These are phyloP conservation scores for Nannochloropsis gaditana DNA, from an alignment of 108 stramenopile species.

Conservation along the genomic window DNA sequence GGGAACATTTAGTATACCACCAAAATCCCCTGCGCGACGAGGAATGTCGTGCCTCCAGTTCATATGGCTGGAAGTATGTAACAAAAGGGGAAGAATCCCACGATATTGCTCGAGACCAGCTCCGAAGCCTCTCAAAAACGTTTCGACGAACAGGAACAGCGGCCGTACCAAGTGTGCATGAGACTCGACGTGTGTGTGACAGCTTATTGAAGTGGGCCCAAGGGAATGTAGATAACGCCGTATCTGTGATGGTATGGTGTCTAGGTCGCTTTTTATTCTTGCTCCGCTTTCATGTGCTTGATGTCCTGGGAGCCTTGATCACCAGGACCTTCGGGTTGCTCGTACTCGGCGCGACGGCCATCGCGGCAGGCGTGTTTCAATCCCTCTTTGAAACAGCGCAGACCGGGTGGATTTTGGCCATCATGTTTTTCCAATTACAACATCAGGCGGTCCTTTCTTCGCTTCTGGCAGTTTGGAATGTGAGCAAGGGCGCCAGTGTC, in stretches of 20 bases:
- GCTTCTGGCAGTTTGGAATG: not conserved
- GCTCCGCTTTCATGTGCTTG: not conserved
- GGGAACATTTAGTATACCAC: not conserved
- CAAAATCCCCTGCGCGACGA: not conserved
- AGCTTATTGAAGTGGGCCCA: not conserved
- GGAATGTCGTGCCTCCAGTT: not conserved
- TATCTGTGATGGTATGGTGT: not conserved
- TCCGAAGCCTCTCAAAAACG: not conserved
- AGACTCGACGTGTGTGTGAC: not conserved
- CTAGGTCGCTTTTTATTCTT: not conserved
- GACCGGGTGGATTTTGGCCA: not conserved
- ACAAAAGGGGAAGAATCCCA: not conserved
- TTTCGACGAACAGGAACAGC: not conserved
- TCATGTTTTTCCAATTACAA: not conserved
- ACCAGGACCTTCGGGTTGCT: not conserved
- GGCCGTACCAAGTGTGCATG: not conserved
- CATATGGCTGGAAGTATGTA: conserved; percentile 1
- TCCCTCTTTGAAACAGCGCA: not conserved
- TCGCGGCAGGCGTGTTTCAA: not conserved
- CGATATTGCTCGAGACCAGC: not conserved
- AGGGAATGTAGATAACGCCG: not conserved
- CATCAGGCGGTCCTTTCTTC: not conserved
- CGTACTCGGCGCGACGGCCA: not conserved
- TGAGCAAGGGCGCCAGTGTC: not conserved
- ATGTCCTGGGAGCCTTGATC: not conserved